These are phyloP conservation scores for Sporisorium sorghi DNA, from an alignment of 1,284 basidiomycete genomes.

Conservation along the genomic window DNA sequence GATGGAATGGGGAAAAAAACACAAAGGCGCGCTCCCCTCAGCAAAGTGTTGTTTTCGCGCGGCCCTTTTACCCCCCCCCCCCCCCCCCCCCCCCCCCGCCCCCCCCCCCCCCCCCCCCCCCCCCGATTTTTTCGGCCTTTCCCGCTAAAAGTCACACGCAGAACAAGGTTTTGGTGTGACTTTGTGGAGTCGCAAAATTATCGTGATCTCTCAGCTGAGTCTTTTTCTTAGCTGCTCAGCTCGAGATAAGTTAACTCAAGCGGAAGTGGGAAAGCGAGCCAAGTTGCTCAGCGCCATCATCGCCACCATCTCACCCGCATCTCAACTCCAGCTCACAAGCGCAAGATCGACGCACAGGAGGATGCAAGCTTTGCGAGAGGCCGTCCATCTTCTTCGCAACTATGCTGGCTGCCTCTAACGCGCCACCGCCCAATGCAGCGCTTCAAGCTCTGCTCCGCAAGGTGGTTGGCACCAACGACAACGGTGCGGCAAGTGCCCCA, in stretches of 20 bases:
- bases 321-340: not conserved
- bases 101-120: no score
- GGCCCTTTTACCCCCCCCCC: slow-evolving; percentile 32
- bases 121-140: not conserved
- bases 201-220: slow-evolving; percentile 11
- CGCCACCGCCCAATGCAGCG: slow-evolving; percentile 13
- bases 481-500: not conserved
- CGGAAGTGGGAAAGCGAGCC: not conserved
- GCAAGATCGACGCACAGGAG: not conserved
- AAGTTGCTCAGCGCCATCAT: slow-evolving; percentile 4
- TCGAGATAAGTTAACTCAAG: not conserved
- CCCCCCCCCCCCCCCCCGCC: no score
- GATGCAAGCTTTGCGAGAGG: not conserved
- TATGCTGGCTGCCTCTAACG: slow-evolving; percentile 18
- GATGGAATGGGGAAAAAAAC: no score
- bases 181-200: slow-evolving; percentile 35
- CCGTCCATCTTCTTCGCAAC: not conserved
- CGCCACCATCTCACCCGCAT: not conserved
- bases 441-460: slow-evolving; percentile 28
- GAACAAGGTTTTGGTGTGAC: slow-evolving; percentile 10
- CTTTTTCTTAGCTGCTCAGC: slow-evolving; percentile 1
- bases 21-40: no score
- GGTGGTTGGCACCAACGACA: slow-evolving; percentile 10
- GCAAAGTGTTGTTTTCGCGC: slow-evolving; percentile 37
- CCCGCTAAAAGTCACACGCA: slow-evolving; percentile 6